These are phyloP conservation scores for Linum trigynum DNA, from an alignment of 345 rosid species.

Conservation along the genomic window DNA sequence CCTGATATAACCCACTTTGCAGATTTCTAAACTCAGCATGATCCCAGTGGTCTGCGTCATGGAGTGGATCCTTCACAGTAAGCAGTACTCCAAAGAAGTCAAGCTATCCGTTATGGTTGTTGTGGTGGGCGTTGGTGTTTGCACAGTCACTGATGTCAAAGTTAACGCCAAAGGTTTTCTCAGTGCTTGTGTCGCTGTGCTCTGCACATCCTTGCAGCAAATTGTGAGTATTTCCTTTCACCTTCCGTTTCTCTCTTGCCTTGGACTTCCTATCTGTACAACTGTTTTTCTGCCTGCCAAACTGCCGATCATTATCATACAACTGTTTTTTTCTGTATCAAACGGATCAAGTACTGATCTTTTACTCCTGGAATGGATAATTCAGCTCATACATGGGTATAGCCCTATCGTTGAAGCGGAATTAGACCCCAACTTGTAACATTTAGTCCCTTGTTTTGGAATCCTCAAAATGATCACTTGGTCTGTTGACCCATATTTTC, in stretches of 20 bases:
- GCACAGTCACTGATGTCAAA: constrained; percentile 92
- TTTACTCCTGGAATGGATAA: too few relatives aligned
- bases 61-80: constrained; percentile 91
- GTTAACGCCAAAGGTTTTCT: constrained; percentile 86
- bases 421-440: too few relatives aligned
- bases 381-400: too few relatives aligned
- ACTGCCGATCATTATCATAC: too few relatives aligned
- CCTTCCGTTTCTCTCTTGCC: background rate
- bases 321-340: too few relatives aligned
- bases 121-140: constrained; percentile 82
- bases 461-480: too few relatives aligned
- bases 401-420: too few relatives aligned
- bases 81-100: constrained; percentile 68
- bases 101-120: constrained; percentile 74
- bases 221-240: constrained; percentile 47
- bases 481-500: too few relatives aligned
- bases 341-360: too few relatives aligned
- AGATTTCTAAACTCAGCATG: constrained; percentile 96
- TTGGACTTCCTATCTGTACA: too few relatives aligned
- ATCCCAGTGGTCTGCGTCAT: constrained; percentile 88
- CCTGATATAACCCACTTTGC: background rate
- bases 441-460: too few relatives aligned
- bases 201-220: constrained; percentile 85
- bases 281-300: too few relatives aligned
- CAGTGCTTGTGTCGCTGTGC: constrained; percentile 76